These are phyloP conservation scores for Xylaria cubensis DNA, from an alignment of 495 filamentous ascomycete genomes.

Conservation along the genomic window DNA sequence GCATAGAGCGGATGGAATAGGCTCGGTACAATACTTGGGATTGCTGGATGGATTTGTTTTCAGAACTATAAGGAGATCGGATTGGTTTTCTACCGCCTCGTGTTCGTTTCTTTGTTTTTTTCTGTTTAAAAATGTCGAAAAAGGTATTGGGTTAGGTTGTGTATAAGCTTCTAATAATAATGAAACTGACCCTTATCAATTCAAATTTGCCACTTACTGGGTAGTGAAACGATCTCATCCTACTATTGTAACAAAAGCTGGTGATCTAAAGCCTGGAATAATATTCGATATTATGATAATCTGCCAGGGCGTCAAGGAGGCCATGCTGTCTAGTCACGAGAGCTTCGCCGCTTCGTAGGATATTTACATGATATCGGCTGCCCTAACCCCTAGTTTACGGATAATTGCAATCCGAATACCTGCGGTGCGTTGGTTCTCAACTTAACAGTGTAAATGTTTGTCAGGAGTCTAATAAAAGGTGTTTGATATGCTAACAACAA, in stretches of 20 bases:
- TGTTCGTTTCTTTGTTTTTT: neutral
- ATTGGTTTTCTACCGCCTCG: neutral
- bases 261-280: too few relatives aligned
- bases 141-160: neutral
- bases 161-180: neutral
- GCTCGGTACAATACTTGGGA: neutral
- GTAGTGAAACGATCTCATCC: neutral
- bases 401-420: too few relatives aligned
- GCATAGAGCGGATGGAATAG: constrained; percentile 15
- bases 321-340: too few relatives aligned
- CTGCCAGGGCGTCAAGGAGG: too few relatives aligned
- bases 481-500: neutral
- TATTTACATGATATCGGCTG: too few relatives aligned
- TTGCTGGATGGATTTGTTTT: neutral
- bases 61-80: neutral
- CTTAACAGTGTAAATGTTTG: neutral
- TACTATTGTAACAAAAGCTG: neutral
- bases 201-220: too few relatives aligned
- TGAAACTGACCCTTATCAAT: neutral
- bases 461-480: neutral
- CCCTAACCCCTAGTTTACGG: too few relatives aligned
- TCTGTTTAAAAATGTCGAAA: neutral
- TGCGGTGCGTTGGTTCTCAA: neutral
- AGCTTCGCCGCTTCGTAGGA: too few relatives aligned
- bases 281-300: too few relatives aligned